Percentiles rank a stretch among this genome's conserved stretches.
phyloP scores from a whole-genome alignment of 169 alveolate species.

The Babesia ovata region DNA sequence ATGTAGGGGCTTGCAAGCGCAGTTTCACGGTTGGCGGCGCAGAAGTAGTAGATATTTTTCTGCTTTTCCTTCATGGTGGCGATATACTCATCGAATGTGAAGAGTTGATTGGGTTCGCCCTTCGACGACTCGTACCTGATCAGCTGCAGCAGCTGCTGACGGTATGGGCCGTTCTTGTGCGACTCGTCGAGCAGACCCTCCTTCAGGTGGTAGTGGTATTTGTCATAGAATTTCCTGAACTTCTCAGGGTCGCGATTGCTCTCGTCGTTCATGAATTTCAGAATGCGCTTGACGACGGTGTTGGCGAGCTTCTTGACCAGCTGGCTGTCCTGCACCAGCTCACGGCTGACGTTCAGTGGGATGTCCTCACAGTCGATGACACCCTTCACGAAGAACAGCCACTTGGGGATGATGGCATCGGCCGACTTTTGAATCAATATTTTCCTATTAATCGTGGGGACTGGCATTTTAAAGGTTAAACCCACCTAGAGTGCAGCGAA shows the following conservation, averaged over 20 bases:
- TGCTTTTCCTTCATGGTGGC: conserved; percentile 78
- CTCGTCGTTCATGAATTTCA: conserved; percentile 89
- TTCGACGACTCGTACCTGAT: conserved; percentile 69
- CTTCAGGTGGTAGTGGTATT: conserved; percentile 82
- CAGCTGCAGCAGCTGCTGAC: conserved; percentile 59
- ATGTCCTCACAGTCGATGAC: conserved; percentile 97
- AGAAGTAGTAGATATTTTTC: conserved; percentile 84
- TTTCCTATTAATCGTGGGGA: conserved; percentile 60
- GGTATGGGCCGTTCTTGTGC: conserved; percentile 69
- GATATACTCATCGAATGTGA: conserved; percentile 76
- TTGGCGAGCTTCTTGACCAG: conserved; percentile 88
- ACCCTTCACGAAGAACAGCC: conserved; percentile 95
- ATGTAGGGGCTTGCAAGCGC: conserved; percentile 89
- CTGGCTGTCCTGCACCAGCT: conserved; percentile 89
- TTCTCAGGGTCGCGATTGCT: conserved; percentile 80
- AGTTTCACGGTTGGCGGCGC: conserved; percentile 78
- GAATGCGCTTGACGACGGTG: conserved; percentile 88
- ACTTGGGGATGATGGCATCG: conserved; percentile 90
- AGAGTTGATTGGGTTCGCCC: conserved; percentile 62
- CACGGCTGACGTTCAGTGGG: conserved; percentile 95
- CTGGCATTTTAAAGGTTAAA: no score
- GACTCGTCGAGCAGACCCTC: conserved; percentile 85
- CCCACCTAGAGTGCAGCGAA: conserved; percentile 83
- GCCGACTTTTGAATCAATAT: conserved; percentile 92
- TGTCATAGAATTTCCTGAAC: conserved; percentile 81